These are phyloP conservation scores for Alternaria burnsii DNA, from an alignment of 2,329 filamentous ascomycete species.

Conservation along the genomic window DNA sequence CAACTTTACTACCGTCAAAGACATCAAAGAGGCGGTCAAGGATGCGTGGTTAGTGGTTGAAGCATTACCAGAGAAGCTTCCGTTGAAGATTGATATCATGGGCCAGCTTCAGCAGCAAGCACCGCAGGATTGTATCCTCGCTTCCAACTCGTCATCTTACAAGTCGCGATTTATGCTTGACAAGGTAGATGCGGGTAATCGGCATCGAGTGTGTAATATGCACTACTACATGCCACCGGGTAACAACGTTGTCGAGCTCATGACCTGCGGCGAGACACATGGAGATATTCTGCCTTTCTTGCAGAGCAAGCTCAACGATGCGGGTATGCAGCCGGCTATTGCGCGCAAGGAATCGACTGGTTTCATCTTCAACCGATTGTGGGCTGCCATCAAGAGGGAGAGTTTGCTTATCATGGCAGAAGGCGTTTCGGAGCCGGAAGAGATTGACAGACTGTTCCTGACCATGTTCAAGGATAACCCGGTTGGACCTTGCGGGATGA, in stretches of 20 bases:
- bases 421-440: constrained; percentile 58
- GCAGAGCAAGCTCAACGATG: constrained; percentile 51
- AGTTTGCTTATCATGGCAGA: constrained; percentile 60
- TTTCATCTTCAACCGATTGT: constrained; percentile 65
- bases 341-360: constrained; percentile 61
- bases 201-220: constrained; percentile 51
- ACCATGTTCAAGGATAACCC: constrained; percentile 49
- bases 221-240: constrained; percentile 61
- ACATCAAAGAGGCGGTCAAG: constrained; percentile 53
- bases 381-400: constrained; percentile 66
- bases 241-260: constrained; percentile 61
- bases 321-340: constrained; percentile 54
- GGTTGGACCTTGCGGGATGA: constrained; percentile 51
- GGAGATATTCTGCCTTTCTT: constrained; percentile 58
- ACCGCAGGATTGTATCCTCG: constrained; percentile 59
- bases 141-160: constrained; percentile 63
- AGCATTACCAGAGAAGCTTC: constrained; percentile 61
- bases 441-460: constrained; percentile 60
- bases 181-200: constrained; percentile 52
- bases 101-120: constrained; percentile 56
- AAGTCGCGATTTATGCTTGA: constrained; percentile 60
- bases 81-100: constrained; percentile 60
- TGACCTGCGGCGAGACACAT: constrained; percentile 60
- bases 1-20: constrained; percentile 34
- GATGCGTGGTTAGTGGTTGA: constrained; percentile 65